These are phyloP conservation scores for Penicillium riverlandense DNA, from an alignment of 495 filamentous ascomycete genomes.

Conservation along the genomic window DNA sequence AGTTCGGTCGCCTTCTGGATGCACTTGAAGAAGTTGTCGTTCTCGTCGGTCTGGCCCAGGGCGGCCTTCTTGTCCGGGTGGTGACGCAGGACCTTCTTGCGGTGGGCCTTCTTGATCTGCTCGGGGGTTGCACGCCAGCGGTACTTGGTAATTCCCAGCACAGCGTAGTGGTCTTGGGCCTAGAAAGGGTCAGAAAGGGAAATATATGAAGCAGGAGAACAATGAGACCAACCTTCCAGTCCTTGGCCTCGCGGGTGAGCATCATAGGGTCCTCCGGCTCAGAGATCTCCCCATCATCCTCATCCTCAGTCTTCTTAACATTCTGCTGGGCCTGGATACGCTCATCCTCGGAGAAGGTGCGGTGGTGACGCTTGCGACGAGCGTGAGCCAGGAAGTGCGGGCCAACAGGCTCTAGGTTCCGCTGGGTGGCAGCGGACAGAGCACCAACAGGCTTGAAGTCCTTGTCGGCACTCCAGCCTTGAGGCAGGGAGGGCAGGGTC, in stretches of 20 bases:
- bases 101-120: conserved; percentile 96
- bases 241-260: conserved; percentile 88
- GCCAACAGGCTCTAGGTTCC: conserved; percentile 89
- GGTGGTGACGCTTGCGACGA: conserved; percentile 87
- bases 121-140: conserved; percentile 88
- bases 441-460: conserved; percentile 77
- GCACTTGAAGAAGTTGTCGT: conserved; percentile 99
- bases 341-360: conserved; percentile 98
- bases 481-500: conserved; percentile 68
- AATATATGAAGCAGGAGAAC: background rate
- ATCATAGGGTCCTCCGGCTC: conserved; percentile 88
- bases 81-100: conserved; percentile 98
- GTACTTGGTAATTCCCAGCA: conserved; percentile 88
- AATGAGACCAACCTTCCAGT: conserved; percentile 78
- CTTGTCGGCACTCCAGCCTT: conserved; percentile 81
- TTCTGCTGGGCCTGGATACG: conserved; percentile 90
- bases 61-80: conserved; percentile 99
- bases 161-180: conserved; percentile 96
- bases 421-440: conserved; percentile 63
- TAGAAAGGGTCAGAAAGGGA: conserved; percentile 27
- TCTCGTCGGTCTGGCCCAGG: conserved; percentile 68
- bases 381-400: conserved; percentile 97
- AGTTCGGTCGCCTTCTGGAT: conserved; percentile 97
- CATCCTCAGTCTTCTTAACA: conserved; percentile 91
- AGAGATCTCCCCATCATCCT: conserved; percentile 82